Percentiles rank a stretch among this genome's conserved stretches.
phyloP scores from a whole-genome alignment of 768 basidiomycete genomes.

The Hypsizygus marmoreus region DNA sequence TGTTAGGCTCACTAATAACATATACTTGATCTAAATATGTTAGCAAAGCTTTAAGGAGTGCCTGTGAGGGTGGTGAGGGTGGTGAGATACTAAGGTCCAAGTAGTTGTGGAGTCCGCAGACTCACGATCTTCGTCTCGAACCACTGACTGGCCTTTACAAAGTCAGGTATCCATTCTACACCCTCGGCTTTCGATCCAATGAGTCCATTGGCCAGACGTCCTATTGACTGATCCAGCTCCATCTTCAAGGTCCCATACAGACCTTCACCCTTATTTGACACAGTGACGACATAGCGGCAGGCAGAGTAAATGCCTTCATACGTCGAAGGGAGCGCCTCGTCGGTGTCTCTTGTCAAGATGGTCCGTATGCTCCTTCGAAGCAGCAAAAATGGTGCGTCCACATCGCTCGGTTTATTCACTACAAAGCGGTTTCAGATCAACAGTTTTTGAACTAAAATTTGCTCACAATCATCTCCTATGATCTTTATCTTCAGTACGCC shows the following conservation, averaged over 20 bases:
- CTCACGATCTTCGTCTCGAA: constrained; percentile 67
- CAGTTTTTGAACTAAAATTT: background rate
- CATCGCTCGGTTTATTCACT: constrained; percentile 20
- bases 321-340: constrained; percentile 41
- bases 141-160: constrained; percentile 61
- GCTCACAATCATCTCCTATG: constrained; percentile 42
- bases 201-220: constrained; percentile 42
- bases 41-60: constrained; percentile 60
- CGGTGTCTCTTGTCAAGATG: constrained; percentile 39
- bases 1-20: constrained; percentile 40
- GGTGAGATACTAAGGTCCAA: background rate
- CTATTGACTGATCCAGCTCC: constrained; percentile 60
- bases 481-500: constrained; percentile 52
- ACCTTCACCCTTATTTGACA: constrained; percentile 54
- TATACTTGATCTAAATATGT: constrained; percentile 75
- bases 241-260: constrained; percentile 60
- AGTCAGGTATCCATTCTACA: constrained; percentile 58
- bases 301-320: constrained; percentile 59
- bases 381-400: constrained; percentile 30
- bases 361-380: constrained; percentile 39
- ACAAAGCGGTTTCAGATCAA: constrained; percentile 5
- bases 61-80: constrained; percentile 32
- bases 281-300: constrained; percentile 56
- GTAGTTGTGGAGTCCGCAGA: constrained; percentile 9
- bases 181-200: constrained; percentile 26